phyloP scores from a whole-genome alignment of 2,329 filamentous ascomycete genomes.

The Orbilia brochopaga region DNA sequence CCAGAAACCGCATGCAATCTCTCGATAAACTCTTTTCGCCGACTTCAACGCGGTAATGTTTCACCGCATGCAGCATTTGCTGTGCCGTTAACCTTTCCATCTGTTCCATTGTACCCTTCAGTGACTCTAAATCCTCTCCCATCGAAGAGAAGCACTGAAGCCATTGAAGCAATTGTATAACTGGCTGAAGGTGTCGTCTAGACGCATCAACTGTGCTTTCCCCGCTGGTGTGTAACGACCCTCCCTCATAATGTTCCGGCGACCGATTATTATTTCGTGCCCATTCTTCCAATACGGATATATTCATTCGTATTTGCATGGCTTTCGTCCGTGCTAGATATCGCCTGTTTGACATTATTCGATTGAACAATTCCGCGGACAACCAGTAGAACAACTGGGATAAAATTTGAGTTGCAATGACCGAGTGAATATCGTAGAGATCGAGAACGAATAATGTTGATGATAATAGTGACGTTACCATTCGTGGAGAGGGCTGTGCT shows the following conservation, averaged over 20 bases:
- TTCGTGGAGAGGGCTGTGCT: conserved; percentile 88
- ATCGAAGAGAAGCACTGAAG: conserved; percentile 96
- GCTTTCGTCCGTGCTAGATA: conserved; percentile 96
- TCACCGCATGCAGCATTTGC: conserved; percentile 88
- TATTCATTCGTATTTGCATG: conserved; percentile 99
- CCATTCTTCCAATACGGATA: conserved; percentile 95
- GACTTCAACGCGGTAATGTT: conserved; percentile 91
- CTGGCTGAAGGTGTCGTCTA: conserved; percentile 81
- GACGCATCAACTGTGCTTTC: conserved; percentile 86
- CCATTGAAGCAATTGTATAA: conserved; percentile 96
- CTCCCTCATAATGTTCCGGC: conserved; percentile 93
- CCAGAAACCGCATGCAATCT: conserved; percentile 83
- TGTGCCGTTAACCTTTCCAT: conserved; percentile 81
- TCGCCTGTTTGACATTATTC: conserved; percentile 93
- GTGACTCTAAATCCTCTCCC: conserved; percentile 84
- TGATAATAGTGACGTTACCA: conserved; percentile 91
- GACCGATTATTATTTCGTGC: conserved; percentile 89
- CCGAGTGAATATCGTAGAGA: conserved; percentile 97
- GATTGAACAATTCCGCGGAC: conserved; percentile 93
- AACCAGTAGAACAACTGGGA: conserved; percentile 96
- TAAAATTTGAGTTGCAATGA: conserved; percentile 89
- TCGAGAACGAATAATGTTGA: conserved; percentile 97
- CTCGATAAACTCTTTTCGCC: conserved; percentile 92
- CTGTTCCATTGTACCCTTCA: conserved; percentile 87
- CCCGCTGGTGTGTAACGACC: conserved; percentile 81